Base-by-base conservation (phyloP, 805 yeast species). In the Sungouiella thailandica region DNA sequence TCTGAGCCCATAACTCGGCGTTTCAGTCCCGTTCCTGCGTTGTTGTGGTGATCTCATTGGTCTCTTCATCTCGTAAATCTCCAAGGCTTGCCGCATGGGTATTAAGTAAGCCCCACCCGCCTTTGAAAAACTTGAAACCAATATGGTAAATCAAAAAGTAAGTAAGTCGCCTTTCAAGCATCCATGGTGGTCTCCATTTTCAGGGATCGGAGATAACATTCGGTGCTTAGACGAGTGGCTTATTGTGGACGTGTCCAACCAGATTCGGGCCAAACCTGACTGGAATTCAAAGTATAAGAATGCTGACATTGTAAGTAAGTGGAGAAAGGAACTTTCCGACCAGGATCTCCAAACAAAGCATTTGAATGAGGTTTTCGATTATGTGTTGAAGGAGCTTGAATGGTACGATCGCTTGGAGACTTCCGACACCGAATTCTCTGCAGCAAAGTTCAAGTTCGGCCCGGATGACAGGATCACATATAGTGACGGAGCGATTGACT, bases 341-440 rank as follows among this genome's bases (percentile, higher is more conserved):
- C 33, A 28, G 18, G 26, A 27, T 4, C 29, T 34, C 17, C 29
- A 36, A 27, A 29, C 46, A 9, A 40, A 37, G 15, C 39, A 39
- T 9, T 32, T 46, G 19, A 49, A 51, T 15, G 50, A 39, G 6
- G 23, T 57, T 6, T 39, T 52, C 17, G 49, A 52, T 8, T 60
- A 43, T 33, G 53, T 50, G 2, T 29, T 58, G 23, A 40, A 36
- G 23, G 69, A 64, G 36, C 50, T 63, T 32, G 47, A 47, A 26
- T 58, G 60, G 56, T 53, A 47, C 29, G 56, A 52, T 14, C 28
- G 29, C 6, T 20, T 41, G 23, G 44, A 51, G 18, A 17, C 26
- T 3, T 25, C 36, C 7, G 17, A 31, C 7, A 32, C 40, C 4
- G 46, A 36, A 2, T 34, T 41, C 5, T 7, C 14, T 16, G 15